Evolutionary conservation across 2,329 filamentous ascomycete species (phyloP), one percentile per base, ranked within the genome.

Genomic region (Alternaria sp.): DNA sequence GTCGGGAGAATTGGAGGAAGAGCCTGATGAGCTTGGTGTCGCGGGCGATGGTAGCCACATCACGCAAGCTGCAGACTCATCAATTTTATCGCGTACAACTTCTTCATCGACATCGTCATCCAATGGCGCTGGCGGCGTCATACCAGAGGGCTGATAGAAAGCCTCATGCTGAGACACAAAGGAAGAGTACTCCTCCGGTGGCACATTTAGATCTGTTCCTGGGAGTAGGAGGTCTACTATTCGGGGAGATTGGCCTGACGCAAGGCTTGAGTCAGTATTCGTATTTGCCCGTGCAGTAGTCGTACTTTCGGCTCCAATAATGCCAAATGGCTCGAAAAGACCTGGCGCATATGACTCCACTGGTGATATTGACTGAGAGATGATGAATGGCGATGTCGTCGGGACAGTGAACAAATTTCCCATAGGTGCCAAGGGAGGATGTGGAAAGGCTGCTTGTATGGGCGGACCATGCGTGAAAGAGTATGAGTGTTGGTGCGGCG

Each of bases 51-150:
- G 72, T 14, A 81, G 61, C 7, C 73, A 73, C 60, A 83, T 71
- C n/a, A 79, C 68, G 78, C 80, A 83, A 5, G 76, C 63, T 41
- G 75, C 73, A 15, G 71, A 63, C 18, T 74, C 71, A 7, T 71
- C 63, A 20, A 80, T 74, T 11, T 76, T 67, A 45, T 78, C 74
- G 41, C 86, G 81, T 20, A 85, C 78, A 46, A 89, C 83, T 58
- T 89, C 86, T 71, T 89, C 87, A 12, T 88, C 79, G 44, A 85
- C 84, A 26, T 87, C 84, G 20, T 58, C 37, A 15, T 84, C 81
- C 46, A 73, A 66, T 23, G 74, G 66, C 28, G 71, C 67, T 43
- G 75, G 73, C 9, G 71, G 75, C 7, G 76, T 73, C 25, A 75
- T 72, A n/a, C 66, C 67, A 3, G 72, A 67, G 4, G 74, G 73